These are phyloP conservation scores for Globisporangium nodosum DNA, from an alignment of 352 stramenopile species.

Conservation along the genomic window DNA sequence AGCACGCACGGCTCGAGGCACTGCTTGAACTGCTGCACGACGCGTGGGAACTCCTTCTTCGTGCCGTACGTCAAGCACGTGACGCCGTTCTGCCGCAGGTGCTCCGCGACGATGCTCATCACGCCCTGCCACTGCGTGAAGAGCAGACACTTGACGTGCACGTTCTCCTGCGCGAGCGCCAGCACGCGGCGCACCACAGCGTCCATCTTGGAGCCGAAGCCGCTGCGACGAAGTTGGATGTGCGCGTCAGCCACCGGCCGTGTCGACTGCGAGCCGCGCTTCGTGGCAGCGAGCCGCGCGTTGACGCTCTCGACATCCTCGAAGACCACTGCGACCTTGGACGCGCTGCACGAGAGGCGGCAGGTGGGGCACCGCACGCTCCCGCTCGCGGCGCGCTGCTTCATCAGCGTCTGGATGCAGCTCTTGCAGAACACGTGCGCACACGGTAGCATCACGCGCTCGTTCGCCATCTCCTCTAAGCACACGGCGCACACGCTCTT, in stretches of 20 bases:
- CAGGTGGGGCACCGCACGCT: conserved; percentile 58
- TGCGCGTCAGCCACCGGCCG: conserved; percentile 10
- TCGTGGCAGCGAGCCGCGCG: background rate
- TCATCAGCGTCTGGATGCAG: conserved; percentile 38
- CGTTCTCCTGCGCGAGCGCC: conserved; percentile 34
- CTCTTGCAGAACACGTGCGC: conserved; percentile 77
- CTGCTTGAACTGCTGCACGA: conserved; percentile 50
- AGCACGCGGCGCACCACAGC: conserved; percentile 46
- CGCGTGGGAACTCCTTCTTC: conserved; percentile 42
- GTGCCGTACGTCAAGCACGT: conserved; percentile 66
- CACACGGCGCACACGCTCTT: conserved; percentile 65
- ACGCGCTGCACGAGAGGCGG: conserved; percentile 22
- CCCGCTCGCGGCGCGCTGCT: conserved; percentile 14
- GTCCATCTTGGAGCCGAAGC: conserved; percentile 72
- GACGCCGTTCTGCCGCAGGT: conserved; percentile 39
- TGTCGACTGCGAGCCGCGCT: background rate
- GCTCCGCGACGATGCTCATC: conserved; percentile 31
- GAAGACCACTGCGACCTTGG: conserved; percentile 20
- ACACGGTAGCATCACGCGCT: conserved; percentile 75
- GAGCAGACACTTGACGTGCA: conserved; percentile 82
- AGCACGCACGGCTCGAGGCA: conserved; percentile 53
- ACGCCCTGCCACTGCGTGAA: conserved; percentile 93
- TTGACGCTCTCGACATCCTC: conserved; percentile 6
- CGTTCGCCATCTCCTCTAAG: conserved; percentile 53
- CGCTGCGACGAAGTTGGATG: conserved; percentile 13